These are phyloP conservation scores for Barnettozyma siamensis DNA, from an alignment of 805 yeast genomes.

Conservation along the genomic window DNA sequence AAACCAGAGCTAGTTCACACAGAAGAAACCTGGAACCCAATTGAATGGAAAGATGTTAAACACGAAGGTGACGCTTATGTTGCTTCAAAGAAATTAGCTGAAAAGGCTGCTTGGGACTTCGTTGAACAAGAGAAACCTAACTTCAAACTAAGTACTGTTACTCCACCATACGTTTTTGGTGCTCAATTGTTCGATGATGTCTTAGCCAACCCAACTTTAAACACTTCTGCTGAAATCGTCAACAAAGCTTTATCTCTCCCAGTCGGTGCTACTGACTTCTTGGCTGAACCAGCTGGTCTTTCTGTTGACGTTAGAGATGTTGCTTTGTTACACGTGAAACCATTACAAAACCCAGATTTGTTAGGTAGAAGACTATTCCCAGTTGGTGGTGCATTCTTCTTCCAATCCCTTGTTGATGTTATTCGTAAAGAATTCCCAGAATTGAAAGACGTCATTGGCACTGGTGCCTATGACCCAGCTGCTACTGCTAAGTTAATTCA, in stretches of 20 bases:
- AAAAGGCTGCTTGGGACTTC: slow-evolving; percentile 54
- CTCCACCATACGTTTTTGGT: slow-evolving; percentile 52
- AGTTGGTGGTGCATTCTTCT: slow-evolving; percentile 17
- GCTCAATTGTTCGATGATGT: slow-evolving; percentile 46
- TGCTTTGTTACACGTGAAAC: slow-evolving; percentile 37
- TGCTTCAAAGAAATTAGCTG: slow-evolving; percentile 58
- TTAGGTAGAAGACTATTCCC: slow-evolving; percentile 28
- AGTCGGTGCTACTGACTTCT: slow-evolving; percentile 16
- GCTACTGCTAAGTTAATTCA: slow-evolving; percentile 5
- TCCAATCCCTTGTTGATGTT: slow-evolving; percentile 21
- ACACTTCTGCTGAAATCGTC: slow-evolving; percentile 35
- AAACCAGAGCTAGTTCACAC: slow-evolving; percentile 20
- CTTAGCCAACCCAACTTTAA: slow-evolving; percentile 30
- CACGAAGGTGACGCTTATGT: slow-evolving; percentile 38
- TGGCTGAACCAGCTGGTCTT: slow-evolving; percentile 3
- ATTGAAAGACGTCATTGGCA: slow-evolving; percentile 37
- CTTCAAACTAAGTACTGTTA: slow-evolving; percentile 39
- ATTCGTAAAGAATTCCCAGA: slow-evolving; percentile 34
- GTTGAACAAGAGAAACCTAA: slow-evolving; percentile 27
- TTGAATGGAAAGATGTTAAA: slow-evolving; percentile 40
- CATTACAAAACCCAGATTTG: slow-evolving; percentile 22
- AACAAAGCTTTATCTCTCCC: slow-evolving; percentile 24
- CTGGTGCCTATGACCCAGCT: slow-evolving; percentile 31
- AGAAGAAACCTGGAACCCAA: slow-evolving; percentile 40
- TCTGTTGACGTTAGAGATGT: slow-evolving; percentile 41